A percentile compares a stretch with the other conserved stretches of the same genome.
Conservation (phyloP, 225 moss, liverwort and hornwort genomes). For the Anthoceros angustus region DNA sequence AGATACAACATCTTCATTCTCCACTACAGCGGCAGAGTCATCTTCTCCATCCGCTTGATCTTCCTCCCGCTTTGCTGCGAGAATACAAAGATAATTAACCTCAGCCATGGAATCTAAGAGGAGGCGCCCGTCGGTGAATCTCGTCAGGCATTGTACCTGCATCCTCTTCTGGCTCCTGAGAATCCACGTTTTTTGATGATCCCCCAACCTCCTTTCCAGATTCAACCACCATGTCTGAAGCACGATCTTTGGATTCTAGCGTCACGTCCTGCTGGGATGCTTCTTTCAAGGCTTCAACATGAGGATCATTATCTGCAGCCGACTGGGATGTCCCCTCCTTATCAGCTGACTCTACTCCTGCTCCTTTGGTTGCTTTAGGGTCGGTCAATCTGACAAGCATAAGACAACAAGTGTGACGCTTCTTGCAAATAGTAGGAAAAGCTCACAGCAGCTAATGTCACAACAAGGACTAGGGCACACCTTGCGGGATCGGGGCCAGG, state of each 20-base stretch:
- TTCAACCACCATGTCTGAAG: not conserved
- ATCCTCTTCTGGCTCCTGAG: not conserved
- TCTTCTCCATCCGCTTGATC: not conserved
- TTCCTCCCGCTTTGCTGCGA: constrained; percentile 4
- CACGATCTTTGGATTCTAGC: not conserved
- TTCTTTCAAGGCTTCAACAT: not conserved
- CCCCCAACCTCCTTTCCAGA: not conserved
- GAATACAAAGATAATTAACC: not conserved
- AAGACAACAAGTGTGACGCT: not conserved
- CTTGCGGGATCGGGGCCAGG: not conserved
- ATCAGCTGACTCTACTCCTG: not conserved
- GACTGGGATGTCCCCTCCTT: not conserved
- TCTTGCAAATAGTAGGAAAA: too few species aligned
- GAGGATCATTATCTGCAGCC: not conserved
- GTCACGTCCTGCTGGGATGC: not conserved
- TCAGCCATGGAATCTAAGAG: not conserved
- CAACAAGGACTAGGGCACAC: not conserved
- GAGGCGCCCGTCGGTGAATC: not conserved
- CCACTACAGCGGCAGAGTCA: not conserved
- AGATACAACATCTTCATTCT: constrained; percentile 27
- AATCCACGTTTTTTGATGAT: not conserved
- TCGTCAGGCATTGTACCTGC: not conserved
- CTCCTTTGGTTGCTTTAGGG: not conserved
- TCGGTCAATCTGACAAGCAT: not conserved
- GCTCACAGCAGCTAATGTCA: too few species aligned